Base-by-base conservation (phyloP, 2,329 filamentous ascomycete species). In the Aureobasidium sp. region DNA sequence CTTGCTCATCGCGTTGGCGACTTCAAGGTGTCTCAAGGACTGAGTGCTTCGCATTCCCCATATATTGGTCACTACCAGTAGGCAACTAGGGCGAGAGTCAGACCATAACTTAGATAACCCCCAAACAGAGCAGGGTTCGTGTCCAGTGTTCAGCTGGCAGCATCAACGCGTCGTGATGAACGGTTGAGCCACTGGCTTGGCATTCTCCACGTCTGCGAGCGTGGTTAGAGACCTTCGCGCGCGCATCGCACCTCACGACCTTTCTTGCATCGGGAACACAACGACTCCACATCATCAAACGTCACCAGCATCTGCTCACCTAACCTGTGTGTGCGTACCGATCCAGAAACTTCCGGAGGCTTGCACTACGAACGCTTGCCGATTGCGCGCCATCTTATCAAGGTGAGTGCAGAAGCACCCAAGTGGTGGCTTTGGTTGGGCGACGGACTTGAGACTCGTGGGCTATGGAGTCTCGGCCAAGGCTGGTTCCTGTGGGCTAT, bases 381-480 rank as follows among this genome's bases (percentile, higher is more conserved):
- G 57, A 49, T 50, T 19, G 24, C 45, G 45, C 45, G 57, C 57
- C 8, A 47, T 35, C 57, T 60, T 60, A 60, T 60, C 57, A 60
- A 60, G 57, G 57, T 60, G 57, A 60, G 57, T 60, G 15, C 44
- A 49, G 17, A 60, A 60, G 57, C 57, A 60, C 57, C 57, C 35
- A 35, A 50, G 47, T 59, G 56, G 56, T 59, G 56, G 40, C 31
- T 40, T 33, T 39, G 44, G 44, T 49, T 49, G 44, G 40, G 56
- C 45, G 45, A 49, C 22, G 57, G 57, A 60, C 57, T 50, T 50
- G 54, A 37, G 54, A 59, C 44, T 48, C 31, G 54, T 27, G 54
- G 37, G 54, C 42, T 39, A 27, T 50, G 45, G 57, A 42, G 57
- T 35, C 45, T 40, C 22, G 45, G 45, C 45, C 57, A 60, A 60